A percentile compares a stretch with the other conserved stretches of the same genome.
These are phyloP conservation scores for Pyrus hybrid DNA, from an alignment of 331 rosid genomes.

Conservation along the genomic window DNA sequence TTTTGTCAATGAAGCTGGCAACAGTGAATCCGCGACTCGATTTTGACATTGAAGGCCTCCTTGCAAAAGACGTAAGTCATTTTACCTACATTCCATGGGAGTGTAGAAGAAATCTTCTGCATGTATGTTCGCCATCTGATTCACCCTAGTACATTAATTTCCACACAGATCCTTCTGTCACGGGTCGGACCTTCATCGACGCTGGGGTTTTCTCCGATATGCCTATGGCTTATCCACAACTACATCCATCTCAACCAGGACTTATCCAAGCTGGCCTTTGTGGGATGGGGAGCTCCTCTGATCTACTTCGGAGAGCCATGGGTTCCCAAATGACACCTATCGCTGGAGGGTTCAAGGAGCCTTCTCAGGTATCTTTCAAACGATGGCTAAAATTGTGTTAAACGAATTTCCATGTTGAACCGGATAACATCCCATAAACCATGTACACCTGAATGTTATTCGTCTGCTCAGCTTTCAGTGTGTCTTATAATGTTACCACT, in stretches of 20 bases:
- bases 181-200: constrained; percentile 54
- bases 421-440: background rate
- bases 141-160: constrained; percentile 4
- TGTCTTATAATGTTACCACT: background rate
- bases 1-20: constrained; percentile 96
- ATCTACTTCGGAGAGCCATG: constrained; percentile 56
- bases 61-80: constrained; percentile 65
- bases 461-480: background rate
- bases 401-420: too few species aligned
- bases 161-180: constrained; percentile 62
- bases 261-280: constrained; percentile 46
- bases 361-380: constrained; percentile 49
- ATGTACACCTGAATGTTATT: background rate
- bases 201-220: constrained; percentile 61
- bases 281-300: constrained; percentile 44
- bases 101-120: background rate
- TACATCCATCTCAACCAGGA: constrained; percentile 68
- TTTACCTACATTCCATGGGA: background rate
- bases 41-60: constrained; percentile 66
- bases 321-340: constrained; percentile 52
- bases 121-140: background rate
- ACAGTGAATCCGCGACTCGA: constrained; percentile 81
- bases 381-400: background rate
- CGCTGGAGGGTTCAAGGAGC: constrained; percentile 70
- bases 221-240: constrained; percentile 49